Percentiles rank a stretch among this genome's conserved stretches.
Evolutionary conservation across 2,329 filamentous ascomycete genomes (phyloP).

Genomic region (Aspergillus ibericus): DNA sequence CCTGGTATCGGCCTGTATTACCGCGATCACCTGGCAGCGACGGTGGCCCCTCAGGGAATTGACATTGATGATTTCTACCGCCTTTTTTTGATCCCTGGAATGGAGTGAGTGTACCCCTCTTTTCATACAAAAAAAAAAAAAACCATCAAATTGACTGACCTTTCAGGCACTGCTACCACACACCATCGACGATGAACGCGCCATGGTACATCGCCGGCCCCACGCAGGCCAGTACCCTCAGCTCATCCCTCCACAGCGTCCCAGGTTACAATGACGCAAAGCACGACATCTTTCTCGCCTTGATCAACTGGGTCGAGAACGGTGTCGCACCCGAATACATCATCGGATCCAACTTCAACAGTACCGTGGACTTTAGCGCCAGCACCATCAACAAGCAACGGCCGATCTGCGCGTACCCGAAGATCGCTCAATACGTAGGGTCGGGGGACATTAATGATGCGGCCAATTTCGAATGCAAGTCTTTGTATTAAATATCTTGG

Average conservation of each 20-base stretch:
- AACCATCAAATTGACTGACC: not conserved
- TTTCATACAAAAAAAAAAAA: no score
- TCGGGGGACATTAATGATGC: not conserved
- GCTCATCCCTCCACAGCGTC: not conserved
- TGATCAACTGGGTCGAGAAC: not conserved
- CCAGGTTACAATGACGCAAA: not conserved
- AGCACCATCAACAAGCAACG: not conserved
- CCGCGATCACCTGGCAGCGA: not conserved
- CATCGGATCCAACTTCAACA: not conserved
- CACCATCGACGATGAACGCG: not conserved
- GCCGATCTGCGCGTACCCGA: not conserved
- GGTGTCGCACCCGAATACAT: not conserved
- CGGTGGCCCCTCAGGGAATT: not conserved
- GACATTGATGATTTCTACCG: slow-evolving; percentile 1
- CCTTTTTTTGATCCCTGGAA: not conserved
- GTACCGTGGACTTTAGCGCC: not conserved
- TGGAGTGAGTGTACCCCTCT: not conserved
- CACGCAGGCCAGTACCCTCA: not conserved
- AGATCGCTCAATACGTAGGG: not conserved
- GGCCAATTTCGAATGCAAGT: not conserved
- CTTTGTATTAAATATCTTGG: not conserved
- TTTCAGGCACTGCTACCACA: not conserved
- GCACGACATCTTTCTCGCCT: not conserved
- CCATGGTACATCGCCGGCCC: slow-evolving; percentile 4
- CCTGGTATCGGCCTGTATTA: not conserved